Conservation (phyloP, 768 basidiomycete species). For the Ramaria sp. region DNA sequence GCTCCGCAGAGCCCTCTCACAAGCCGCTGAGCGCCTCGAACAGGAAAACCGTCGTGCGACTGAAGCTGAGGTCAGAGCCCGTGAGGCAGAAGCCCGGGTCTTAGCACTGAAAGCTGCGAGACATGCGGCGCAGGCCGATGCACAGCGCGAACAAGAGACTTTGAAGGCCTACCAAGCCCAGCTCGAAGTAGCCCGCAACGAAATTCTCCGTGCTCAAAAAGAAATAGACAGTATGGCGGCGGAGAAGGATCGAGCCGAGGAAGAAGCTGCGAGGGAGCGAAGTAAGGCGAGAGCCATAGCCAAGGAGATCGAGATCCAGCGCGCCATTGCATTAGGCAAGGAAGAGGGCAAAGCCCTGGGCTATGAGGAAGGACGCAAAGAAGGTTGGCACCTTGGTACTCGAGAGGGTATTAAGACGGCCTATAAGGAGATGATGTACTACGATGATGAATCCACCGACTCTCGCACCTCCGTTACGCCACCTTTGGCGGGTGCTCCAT, state of each 20-base stretch:
- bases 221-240: slow-evolving; percentile 5
- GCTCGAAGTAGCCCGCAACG: slow-evolving; percentile 2
- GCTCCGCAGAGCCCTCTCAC: neutral
- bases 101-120: neutral
- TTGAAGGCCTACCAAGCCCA: slow-evolving; percentile 6
- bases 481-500: neutral
- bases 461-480: neutral
- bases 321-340: neutral
- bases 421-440: neutral
- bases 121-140: neutral
- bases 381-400: slow-evolving; percentile 4
- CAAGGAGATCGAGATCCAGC: slow-evolving; percentile 7
- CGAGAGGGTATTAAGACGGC: neutral
- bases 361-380: slow-evolving; percentile 5
- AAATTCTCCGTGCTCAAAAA: slow-evolving; percentile 6
- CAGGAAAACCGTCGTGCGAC: slow-evolving; percentile 1
- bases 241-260: slow-evolving; percentile 1
- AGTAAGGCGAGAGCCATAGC: neutral
- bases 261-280: slow-evolving; percentile 6
- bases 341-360: slow-evolving; percentile 1
- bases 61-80: slow-evolving; percentile 5
- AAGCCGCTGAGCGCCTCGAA: slow-evolving; percentile 1
- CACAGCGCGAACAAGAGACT: slow-evolving; percentile 1
- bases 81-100: slow-evolving; percentile 6
- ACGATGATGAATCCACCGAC: neutral